These are phyloP conservation scores for Penicillium taxi DNA, from an alignment of 495 filamentous ascomycete genomes.

Conservation along the genomic window DNA sequence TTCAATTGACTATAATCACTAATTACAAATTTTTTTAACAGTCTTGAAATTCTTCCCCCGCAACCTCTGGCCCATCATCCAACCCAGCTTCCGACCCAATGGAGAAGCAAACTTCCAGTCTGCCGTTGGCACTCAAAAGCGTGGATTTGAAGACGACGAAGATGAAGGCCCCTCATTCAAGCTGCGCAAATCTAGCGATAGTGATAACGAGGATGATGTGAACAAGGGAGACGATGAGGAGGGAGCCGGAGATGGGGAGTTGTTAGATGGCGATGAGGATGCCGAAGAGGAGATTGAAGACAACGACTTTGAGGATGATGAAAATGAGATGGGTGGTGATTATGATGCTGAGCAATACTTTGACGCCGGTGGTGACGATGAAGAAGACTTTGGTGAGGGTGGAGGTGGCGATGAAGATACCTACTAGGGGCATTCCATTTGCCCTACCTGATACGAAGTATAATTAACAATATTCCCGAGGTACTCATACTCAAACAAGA, in stretches of 20 bases:
- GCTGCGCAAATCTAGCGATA: conserved; percentile 22
- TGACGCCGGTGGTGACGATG: conserved; percentile 54
- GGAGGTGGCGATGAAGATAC: conserved; percentile 44
- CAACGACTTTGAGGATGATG: conserved; percentile 50
- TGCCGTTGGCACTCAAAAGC: conserved; percentile 20
- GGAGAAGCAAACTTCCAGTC: conserved; percentile 23
- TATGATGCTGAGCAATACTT: conserved; percentile 63
- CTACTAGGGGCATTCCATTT: too few species aligned
- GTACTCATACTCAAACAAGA: too few species aligned
- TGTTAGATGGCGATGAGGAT: conserved; percentile 42
- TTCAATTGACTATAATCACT: conserved; percentile 2
- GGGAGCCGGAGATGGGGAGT: conserved; percentile 21
- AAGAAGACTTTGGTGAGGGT: conserved; percentile 43
- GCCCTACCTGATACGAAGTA: too few species aligned
- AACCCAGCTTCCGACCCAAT: conserved; percentile 38
- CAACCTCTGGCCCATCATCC: conserved; percentile 46
- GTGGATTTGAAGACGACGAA: conserved; percentile 42
- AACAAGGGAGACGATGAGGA: conserved; percentile 29
- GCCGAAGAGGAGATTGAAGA: conserved; percentile 45
- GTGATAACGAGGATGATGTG: conserved; percentile 29
- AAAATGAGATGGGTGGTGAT: conserved; percentile 50
- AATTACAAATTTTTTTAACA: conserved; percentile 13
- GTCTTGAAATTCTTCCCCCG: conserved; percentile 50
- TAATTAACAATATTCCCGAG: too few species aligned
- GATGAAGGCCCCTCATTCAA: conserved; percentile 31